Percentiles rank a stretch among this genome's conserved stretches.
These are phyloP conservation scores for Stephania cephalantha DNA, from an alignment of 164 flowering plant species.

Conservation along the genomic window DNA sequence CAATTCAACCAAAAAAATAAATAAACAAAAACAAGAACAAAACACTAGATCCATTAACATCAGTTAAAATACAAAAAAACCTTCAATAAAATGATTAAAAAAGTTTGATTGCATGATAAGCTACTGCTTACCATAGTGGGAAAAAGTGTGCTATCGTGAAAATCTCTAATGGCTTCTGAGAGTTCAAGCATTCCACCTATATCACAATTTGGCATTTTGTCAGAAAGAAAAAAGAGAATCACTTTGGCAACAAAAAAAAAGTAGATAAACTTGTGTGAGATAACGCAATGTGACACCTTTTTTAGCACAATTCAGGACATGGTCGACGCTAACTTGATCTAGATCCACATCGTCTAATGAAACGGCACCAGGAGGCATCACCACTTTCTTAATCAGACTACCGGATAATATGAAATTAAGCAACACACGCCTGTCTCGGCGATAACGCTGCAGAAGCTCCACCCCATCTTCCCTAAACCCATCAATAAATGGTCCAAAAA, in stretches of 20 bases:
- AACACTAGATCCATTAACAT: background rate
- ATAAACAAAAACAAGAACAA: background rate
- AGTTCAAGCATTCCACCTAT: conserved; percentile 91
- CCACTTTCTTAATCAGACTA: conserved; percentile 80
- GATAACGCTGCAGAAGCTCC: conserved; percentile 70
- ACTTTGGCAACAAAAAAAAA: background rate
- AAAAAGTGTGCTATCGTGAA: conserved; percentile 63
- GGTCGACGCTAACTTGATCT: conserved; percentile 96
- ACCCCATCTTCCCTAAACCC: conserved; percentile 55
- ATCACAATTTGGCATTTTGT: background rate
- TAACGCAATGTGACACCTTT: conserved; percentile 42
- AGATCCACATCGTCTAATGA: conserved; percentile 94
- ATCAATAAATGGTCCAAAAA: conserved; percentile 8
- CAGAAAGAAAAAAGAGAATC: background rate
- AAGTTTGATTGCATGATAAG: background rate
- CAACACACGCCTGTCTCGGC: conserved; percentile 81
- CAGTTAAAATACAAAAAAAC: background rate
- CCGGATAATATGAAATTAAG: conserved; percentile 81
- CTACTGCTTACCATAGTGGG: conserved; percentile 57
- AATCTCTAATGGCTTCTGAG: conserved; percentile 93
- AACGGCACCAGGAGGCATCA: conserved; percentile 98
- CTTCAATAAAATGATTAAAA: background rate
- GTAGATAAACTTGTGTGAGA: background rate
- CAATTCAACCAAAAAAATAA: too few species aligned
- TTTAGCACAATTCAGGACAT: conserved; percentile 71